These are phyloP conservation scores for Trypanosoma conorhini DNA, from an alignment of 208 protist genomes.

Conservation along the genomic window DNA sequence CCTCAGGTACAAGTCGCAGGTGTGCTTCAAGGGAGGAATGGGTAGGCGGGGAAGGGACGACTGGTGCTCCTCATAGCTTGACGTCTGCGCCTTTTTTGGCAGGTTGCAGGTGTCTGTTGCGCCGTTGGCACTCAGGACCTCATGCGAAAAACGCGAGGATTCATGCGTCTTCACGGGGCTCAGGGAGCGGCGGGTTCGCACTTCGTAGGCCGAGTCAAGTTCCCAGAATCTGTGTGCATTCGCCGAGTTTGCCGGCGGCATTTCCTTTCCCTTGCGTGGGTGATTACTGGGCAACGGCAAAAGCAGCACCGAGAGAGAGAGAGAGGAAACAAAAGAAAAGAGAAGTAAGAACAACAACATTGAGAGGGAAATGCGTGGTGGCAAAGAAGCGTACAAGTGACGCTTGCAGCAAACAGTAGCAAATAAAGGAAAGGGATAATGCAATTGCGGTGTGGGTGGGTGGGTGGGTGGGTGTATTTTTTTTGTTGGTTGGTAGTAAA, in stretches of 20 bases:
- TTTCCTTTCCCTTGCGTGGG: neutral
- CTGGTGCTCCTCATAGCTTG: constrained; percentile 30
- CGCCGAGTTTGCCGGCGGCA: neutral
- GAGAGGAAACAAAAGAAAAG: neutral
- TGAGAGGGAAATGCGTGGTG: neutral
- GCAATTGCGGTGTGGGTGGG: no score
- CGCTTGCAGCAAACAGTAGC: neutral
- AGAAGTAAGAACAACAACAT: neutral
- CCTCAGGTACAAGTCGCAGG: constrained; percentile 35
- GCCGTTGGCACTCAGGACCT: constrained; percentile 26
- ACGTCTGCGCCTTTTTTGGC: neutral
- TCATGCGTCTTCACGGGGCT: constrained; percentile 20
- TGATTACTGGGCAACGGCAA: neutral
- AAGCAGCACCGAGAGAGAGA: neutral
- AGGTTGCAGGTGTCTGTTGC: constrained; percentile 14
- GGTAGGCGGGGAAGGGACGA: constrained; percentile 28
- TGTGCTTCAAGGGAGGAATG: constrained; percentile 34
- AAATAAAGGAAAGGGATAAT: no score
- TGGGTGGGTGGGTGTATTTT: no score
- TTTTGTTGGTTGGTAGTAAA: neutral
- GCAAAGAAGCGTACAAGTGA: neutral
- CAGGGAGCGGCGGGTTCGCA: neutral
- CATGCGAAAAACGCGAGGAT: constrained; percentile 13
- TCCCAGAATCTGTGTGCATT: constrained; percentile 26
- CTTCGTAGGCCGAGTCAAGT: constrained; percentile 21